Evolutionary conservation across 257 asterid species (phyloP).

Genomic region (Solanum pinnatisectum): DNA sequence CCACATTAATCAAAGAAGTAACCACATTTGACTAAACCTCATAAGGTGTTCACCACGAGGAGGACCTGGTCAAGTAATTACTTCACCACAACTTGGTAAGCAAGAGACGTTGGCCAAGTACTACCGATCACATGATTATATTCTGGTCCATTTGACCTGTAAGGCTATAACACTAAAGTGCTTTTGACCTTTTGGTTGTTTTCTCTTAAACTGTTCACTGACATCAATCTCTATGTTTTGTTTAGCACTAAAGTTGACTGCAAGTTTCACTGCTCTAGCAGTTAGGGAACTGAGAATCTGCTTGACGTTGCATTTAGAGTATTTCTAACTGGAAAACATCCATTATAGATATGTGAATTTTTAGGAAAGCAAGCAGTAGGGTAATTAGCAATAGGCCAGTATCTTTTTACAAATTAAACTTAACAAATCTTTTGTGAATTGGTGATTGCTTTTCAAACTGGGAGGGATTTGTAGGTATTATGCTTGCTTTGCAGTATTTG

Average conservation of each 20-base stretch:
- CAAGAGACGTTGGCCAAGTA: not conserved
- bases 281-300: not conserved
- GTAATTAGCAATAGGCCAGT: not conserved
- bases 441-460: not conserved
- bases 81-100: not conserved
- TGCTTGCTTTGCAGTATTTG: not conserved
- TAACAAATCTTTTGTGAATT: not conserved
- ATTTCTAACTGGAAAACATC: not conserved
- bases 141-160: not conserved
- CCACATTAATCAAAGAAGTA: not conserved
- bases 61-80: not conserved
- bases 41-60: not conserved
- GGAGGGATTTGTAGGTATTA: not conserved
- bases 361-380: not conserved
- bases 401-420: not conserved
- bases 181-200: not conserved
- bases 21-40: not conserved
- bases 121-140: not conserved
- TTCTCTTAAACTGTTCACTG: not conserved
- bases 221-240: not conserved
- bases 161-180: not conserved
- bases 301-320: not conserved
- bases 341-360: not conserved
- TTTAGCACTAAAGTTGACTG: not conserved
- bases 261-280: not conserved